phyloP scores from a whole-genome alignment of 306 rosid genomes.

The Dalbergia cochinchinensis region DNA sequence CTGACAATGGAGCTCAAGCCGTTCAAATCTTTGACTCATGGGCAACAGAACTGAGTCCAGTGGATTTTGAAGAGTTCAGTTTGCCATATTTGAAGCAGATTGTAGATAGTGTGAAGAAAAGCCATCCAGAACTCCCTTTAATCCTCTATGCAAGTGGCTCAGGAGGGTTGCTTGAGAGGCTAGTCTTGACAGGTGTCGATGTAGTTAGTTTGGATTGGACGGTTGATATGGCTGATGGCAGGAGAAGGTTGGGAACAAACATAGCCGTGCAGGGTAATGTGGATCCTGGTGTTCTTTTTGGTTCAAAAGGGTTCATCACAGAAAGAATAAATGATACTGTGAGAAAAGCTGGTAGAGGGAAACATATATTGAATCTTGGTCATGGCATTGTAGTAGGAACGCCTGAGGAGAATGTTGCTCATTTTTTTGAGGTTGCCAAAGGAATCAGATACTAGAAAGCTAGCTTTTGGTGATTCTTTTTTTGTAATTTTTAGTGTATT shows the following conservation, averaged over 20 bases:
- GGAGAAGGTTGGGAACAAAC: conserved; percentile 79
- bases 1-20: conserved; percentile 95
- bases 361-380: conserved; percentile 79
- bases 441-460: conserved; percentile 63
- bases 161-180: conserved; percentile 93
- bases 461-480: not conserved
- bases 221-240: conserved; percentile 96
- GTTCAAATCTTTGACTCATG: conserved; percentile 94
- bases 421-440: conserved; percentile 96
- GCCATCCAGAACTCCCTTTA: conserved; percentile 87
- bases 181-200: conserved; percentile 87
- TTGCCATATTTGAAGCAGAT: conserved; percentile 94
- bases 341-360: conserved; percentile 85
- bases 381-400: conserved; percentile 63
- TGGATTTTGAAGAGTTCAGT: conserved; percentile 94
- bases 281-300: conserved; percentile 97
- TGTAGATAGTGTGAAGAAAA: conserved; percentile 77
- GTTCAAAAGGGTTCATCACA: conserved; percentile 89
- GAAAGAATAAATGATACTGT: conserved; percentile 82
- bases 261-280: conserved; percentile 96
- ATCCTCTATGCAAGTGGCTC: conserved; percentile 98
- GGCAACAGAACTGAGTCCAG: conserved; percentile 90
- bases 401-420: conserved; percentile 75
- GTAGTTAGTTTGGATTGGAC: conserved; percentile 99
- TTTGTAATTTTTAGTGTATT: not conserved